Conservation (phyloP, 345 rosid genomes). For the Cardiospermum halicacabum region DNA sequence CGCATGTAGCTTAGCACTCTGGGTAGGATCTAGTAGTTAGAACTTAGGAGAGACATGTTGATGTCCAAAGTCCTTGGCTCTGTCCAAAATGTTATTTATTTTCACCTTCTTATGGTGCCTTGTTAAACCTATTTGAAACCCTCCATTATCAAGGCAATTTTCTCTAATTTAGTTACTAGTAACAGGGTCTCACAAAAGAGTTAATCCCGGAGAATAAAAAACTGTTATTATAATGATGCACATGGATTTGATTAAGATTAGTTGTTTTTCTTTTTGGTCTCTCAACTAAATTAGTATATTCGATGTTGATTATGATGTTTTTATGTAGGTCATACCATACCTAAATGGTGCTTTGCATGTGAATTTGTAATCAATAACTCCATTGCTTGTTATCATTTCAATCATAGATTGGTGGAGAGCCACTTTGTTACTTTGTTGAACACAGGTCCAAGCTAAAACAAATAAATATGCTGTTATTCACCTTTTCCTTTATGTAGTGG, state of each 20-base stretch:
- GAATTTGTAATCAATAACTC: neutral
- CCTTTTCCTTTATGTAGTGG: neutral
- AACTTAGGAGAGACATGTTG: slow-evolving; percentile 12
- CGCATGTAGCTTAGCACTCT: neutral
- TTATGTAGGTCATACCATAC: neutral
- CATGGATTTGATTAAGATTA: no score
- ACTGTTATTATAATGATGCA: no score
- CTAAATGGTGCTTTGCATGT: slow-evolving; percentile 8
- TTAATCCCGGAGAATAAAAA: no score
- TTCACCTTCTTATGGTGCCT: neutral
- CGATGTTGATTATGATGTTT: neutral
- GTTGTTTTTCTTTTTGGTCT: neutral
- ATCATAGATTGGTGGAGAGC: neutral
- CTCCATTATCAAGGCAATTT: neutral
- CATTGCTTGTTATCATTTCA: neutral
- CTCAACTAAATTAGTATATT: no score
- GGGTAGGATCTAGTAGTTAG: slow-evolving; percentile 17
- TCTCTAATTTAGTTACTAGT: neutral
- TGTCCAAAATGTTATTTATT: slow-evolving; percentile 6
- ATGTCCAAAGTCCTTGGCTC: neutral
- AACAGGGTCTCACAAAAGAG: no score
- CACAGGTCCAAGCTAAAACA: no score
- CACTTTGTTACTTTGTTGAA: neutral
- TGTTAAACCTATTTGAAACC: slow-evolving; percentile 7
- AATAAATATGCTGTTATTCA: neutral